Evolutionary conservation across 768 basidiomycete genomes (phyloP).

Genomic region (Mycena vitilis): DNA sequence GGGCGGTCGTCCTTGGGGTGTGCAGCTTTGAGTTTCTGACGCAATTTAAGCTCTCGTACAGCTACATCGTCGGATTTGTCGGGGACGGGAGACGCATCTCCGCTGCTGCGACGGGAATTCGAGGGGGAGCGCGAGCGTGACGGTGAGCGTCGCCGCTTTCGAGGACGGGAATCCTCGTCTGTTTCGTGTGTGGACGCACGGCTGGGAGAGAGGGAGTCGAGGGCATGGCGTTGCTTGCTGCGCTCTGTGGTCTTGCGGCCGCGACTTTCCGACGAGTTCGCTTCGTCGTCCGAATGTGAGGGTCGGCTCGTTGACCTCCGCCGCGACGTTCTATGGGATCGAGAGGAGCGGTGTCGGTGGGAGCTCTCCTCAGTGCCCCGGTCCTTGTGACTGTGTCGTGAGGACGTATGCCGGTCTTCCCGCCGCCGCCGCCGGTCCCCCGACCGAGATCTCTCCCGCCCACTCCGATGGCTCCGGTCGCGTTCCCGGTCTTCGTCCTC

Average conservation of each 20-base stretch:
- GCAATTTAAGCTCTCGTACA: conserved; percentile 47
- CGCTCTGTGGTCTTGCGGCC: conserved; percentile 1
- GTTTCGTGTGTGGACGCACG: conserved; percentile 40
- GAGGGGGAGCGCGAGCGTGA: conserved; percentile 43
- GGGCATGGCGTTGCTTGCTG: conserved; percentile 28
- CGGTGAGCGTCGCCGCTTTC: conserved; percentile 42
- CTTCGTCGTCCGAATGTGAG: conserved; percentile 24
- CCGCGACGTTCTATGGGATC: conserved; percentile 27
- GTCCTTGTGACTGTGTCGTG: conserved; percentile 39
- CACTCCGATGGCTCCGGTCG: conserved; percentile 36
- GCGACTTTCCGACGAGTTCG: conserved; percentile 10
- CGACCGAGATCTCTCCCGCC: conserved; percentile 36
- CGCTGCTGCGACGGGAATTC: conserved; percentile 41
- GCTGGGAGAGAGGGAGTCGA: conserved; percentile 40
- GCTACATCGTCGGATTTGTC: conserved; percentile 33
- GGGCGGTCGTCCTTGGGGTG: conserved; percentile 28
- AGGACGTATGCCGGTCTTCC: conserved; percentile 36
- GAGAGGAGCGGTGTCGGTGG: conserved; percentile 18
- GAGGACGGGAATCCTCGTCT: conserved; percentile 35
- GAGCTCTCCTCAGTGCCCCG: conserved; percentile 30
- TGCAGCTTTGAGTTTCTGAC: conserved; percentile 45
- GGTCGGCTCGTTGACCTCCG: conserved; percentile 22
- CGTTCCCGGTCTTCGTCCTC: conserved; percentile 30
- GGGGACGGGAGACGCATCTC: conserved; percentile 40
- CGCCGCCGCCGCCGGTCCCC: conserved; percentile 22